Conservation (phyloP, 345 rosid species). For the Turnera subulata region DNA sequence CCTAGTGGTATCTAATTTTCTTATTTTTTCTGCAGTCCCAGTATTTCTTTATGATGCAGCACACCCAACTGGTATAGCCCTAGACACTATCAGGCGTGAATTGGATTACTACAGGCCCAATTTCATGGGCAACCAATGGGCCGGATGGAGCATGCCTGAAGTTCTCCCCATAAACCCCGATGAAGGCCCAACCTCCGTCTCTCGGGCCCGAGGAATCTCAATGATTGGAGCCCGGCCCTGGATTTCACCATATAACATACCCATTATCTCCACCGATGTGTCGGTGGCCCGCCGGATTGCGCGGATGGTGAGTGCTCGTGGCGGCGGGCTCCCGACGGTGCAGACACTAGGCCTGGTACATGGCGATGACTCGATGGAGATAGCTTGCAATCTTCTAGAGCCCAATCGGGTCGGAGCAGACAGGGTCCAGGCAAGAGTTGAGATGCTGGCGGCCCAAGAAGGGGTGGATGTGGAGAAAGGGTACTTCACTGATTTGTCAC, state of each 20-base stretch:
- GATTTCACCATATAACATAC: slow-evolving; percentile 48
- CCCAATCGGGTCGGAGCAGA: slow-evolving; percentile 55
- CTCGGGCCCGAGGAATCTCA: slow-evolving; percentile 37
- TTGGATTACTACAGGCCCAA: slow-evolving; percentile 60
- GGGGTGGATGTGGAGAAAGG: slow-evolving; percentile 64
- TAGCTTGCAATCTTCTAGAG: slow-evolving; percentile 62
- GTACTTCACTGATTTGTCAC: slow-evolving; percentile 54
- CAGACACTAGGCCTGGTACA: slow-evolving; percentile 50
- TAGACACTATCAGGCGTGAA: slow-evolving; percentile 55
- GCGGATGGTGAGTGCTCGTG: slow-evolving; percentile 56
- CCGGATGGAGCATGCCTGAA: slow-evolving; percentile 39
- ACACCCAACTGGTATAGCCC: slow-evolving; percentile 50
- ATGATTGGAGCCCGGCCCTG: slow-evolving; percentile 57
- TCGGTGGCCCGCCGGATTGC: slow-evolving; percentile 40
- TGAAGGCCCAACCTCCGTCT: slow-evolving; percentile 40
- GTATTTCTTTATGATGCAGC: slow-evolving; percentile 55
- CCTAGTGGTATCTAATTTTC: background rate
- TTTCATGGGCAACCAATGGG: slow-evolving; percentile 55
- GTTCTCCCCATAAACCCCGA: slow-evolving; percentile 37
- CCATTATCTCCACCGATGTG: slow-evolving; percentile 43
- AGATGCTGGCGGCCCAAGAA: slow-evolving; percentile 47
- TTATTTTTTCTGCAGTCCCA: slow-evolving; percentile 39
- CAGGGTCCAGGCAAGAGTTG: slow-evolving; percentile 48
- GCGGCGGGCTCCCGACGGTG: slow-evolving; percentile 60
- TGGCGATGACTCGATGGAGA: slow-evolving; percentile 46